Evolutionary conservation across 345 rosid genomes (phyloP).

Genomic region (Eucalyptus globulus): DNA sequence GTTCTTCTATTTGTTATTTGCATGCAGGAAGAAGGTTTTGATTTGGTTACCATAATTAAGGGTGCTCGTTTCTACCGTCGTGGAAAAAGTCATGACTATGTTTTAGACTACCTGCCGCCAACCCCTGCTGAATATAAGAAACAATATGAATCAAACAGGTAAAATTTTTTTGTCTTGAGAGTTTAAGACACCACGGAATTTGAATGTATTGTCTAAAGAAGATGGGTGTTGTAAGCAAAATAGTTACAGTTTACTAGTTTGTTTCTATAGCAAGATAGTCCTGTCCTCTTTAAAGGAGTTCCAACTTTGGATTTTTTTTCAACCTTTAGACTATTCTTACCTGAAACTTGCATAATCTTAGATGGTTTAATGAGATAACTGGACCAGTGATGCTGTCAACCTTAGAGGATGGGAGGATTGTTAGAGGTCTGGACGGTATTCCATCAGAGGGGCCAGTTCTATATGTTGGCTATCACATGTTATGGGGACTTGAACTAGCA

Average conservation of each 20-base stretch:
- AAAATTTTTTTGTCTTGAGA: not conserved
- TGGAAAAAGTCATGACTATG: slow-evolving; percentile 20
- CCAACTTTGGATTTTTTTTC: not conserved
- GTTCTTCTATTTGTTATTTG: not conserved
- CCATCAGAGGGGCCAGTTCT: slow-evolving; percentile 75
- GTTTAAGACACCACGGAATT: not conserved
- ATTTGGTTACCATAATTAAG: slow-evolving; percentile 29
- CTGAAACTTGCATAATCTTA: not conserved
- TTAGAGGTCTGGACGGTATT: slow-evolving; percentile 59
- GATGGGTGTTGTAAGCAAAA: not conserved
- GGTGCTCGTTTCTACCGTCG: slow-evolving; percentile 35
- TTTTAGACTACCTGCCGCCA: slow-evolving; percentile 40
- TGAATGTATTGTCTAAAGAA: not conserved
- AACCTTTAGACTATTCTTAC: not conserved
- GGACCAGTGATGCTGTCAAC: slow-evolving; percentile 72
- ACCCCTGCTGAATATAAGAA: slow-evolving; percentile 30
- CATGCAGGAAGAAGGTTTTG: slow-evolving; percentile 44
- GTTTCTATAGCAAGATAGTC: not conserved
- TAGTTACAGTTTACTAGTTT: not conserved
- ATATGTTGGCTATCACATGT: slow-evolving; percentile 68
- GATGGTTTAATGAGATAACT: slow-evolving; percentile 11
- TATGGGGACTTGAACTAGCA: slow-evolving; percentile 43
- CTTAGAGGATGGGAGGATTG: slow-evolving; percentile 45
- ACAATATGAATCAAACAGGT: slow-evolving; percentile 18
- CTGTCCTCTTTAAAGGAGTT: not conserved